These are phyloP conservation scores for Nidularia pulvinata DNA, from an alignment of 768 basidiomycete species.

Conservation along the genomic window DNA sequence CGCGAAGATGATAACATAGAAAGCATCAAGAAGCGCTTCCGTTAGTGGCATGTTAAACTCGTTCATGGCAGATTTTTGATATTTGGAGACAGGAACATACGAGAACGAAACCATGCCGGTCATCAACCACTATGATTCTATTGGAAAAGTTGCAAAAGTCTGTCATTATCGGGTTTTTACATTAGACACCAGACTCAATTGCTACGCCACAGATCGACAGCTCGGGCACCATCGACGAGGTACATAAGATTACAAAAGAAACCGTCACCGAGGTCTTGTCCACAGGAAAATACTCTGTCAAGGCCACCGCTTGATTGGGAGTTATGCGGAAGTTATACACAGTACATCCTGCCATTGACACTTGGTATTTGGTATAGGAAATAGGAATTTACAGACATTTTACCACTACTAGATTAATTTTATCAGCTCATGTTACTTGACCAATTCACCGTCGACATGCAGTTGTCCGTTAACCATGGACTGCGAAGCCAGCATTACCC, in stretches of 20 bases:
- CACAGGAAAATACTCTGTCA: no score
- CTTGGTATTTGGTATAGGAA: no score
- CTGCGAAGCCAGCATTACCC: slow-evolving; percentile 34
- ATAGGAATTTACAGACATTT: no score
- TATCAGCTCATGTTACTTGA: no score
- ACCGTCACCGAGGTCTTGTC: no score
- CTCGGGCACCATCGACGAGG: slow-evolving; percentile 66
- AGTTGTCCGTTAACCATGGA: slow-evolving; percentile 37
- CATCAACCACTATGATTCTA: slow-evolving; percentile 73
- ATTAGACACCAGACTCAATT: neutral
- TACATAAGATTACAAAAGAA: slow-evolving; percentile 37
- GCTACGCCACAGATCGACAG: slow-evolving; percentile 58
- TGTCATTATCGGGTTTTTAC: slow-evolving; percentile 12
- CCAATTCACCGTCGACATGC: no score
- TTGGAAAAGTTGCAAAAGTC: slow-evolving; percentile 81
- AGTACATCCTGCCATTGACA: no score
- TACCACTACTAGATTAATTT: no score
- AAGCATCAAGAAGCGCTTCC: slow-evolving; percentile 96
- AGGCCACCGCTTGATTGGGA: no score
- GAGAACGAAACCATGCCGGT: slow-evolving; percentile 91
- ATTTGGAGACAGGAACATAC: slow-evolving; percentile 63
- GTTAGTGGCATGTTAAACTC: slow-evolving; percentile 36
- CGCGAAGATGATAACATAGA: slow-evolving; percentile 95
- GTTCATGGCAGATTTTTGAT: no score
- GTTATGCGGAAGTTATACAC: no score